Conservation (phyloP, 2,329 filamentous ascomycete genomes). For the Fusarium marasasianum region DNA sequence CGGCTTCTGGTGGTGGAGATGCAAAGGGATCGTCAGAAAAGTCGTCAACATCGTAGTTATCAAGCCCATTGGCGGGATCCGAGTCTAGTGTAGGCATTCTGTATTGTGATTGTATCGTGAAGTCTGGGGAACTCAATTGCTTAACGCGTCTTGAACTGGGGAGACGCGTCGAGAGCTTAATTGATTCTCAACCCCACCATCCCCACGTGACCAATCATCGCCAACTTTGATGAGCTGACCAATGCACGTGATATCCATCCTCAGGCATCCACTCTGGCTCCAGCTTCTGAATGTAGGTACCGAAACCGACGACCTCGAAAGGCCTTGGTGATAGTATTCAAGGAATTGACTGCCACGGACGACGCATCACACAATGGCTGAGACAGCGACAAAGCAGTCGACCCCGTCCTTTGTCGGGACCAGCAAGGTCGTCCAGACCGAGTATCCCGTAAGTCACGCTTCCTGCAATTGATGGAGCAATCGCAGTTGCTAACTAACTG, state of each 20-base stretch:
- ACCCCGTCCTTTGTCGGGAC: conserved; percentile 49
- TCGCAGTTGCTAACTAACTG: conserved; percentile 38
- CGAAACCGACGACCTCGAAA: conserved; percentile 39
- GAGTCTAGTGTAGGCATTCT: conserved; percentile 38
- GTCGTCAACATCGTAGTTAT: conserved; percentile 77
- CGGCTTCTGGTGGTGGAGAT: conserved; percentile 54
- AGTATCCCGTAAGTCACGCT: conserved; percentile 79
- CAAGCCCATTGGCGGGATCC: conserved; percentile 61
- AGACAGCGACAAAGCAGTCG: conserved; percentile 51
- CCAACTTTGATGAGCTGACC: conserved; percentile 30
- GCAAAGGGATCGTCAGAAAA: conserved; percentile 59
- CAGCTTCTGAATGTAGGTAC: conserved; percentile 37
- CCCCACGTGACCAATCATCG: conserved; percentile 28
- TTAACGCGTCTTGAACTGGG: conserved; percentile 21
- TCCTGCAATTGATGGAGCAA: conserved; percentile 32
- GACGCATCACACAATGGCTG: conserved; percentile 50
- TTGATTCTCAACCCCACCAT: conserved; percentile 23
- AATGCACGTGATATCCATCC: conserved; percentile 44
- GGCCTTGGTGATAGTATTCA: conserved; percentile 39
- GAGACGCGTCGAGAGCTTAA: conserved; percentile 42
- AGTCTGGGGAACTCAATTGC: background rate
- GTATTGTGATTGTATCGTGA: background rate
- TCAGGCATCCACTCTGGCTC: conserved; percentile 44
- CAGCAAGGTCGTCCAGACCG: conserved; percentile 81
- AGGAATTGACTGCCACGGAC: conserved; percentile 44